A percentile compares a stretch with the other conserved stretches of the same genome.
phyloP scores from a whole-genome alignment of 352 stramenopile genomes.

The Phytophthora uliginosa region DNA sequence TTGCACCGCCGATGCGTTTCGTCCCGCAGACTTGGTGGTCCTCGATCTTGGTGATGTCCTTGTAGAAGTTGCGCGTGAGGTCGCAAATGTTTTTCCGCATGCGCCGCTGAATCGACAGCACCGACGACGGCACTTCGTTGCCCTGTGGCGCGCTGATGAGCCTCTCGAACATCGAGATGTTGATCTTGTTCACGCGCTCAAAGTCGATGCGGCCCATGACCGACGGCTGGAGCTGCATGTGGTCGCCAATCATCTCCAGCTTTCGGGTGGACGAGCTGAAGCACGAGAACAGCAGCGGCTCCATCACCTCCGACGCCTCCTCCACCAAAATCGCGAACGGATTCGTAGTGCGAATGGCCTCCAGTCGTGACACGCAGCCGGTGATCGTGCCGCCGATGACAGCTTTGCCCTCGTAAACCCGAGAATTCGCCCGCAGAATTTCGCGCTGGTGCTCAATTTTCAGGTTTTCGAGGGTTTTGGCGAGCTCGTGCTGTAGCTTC shows the following conservation, averaged over 20 bases:
- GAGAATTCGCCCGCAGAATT: conserved; percentile 69
- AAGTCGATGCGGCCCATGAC: conserved; percentile 91
- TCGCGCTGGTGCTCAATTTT: conserved; percentile 73
- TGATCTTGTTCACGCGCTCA: conserved; percentile 87
- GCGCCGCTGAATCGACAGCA: conserved; percentile 88
- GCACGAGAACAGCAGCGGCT: conserved; percentile 89
- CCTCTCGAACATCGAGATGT: conserved; percentile 92
- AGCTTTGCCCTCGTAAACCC: conserved; percentile 86
- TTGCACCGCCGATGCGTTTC: conserved; percentile 55
- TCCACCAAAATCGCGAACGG: conserved; percentile 91
- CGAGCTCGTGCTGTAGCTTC: conserved; percentile 29
- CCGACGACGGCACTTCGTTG: conserved; percentile 77
- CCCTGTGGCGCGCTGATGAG: conserved; percentile 76
- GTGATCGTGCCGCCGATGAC: conserved; percentile 92
- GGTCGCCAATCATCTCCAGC: conserved; percentile 92
- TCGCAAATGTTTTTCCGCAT: conserved; percentile 93
- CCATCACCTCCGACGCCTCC: conserved; percentile 90
- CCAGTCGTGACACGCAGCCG: conserved; percentile 84
- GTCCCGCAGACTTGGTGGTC: conserved; percentile 74
- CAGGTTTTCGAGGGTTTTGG: conserved; percentile 38
- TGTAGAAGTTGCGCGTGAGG: conserved; percentile 87
- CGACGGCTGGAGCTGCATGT: conserved; percentile 87
- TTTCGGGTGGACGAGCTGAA: conserved; percentile 87
- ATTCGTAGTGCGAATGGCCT: conserved; percentile 85
- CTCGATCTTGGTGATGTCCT: conserved; percentile 83